phyloP scores from a whole-genome alignment of 169 alveolate genomes.

The Eimeria mitis region DNA sequence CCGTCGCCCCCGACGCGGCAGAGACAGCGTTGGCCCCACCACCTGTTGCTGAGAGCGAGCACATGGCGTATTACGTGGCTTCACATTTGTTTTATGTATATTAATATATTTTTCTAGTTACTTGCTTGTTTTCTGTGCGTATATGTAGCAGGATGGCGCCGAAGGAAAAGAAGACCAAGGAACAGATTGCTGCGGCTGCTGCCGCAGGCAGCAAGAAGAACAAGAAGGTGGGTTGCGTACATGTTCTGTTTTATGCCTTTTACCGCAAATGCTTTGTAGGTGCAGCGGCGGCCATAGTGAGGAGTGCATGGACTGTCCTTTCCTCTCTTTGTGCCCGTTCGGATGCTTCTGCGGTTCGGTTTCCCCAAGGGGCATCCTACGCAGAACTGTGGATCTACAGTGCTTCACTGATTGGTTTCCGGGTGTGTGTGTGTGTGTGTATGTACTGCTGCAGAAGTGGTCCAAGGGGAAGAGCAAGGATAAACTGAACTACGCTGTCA shows the following conservation, averaged over 20 bases:
- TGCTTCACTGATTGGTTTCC: neutral
- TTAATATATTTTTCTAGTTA: neutral
- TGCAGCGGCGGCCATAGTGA: no score
- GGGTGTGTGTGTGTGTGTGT: no score
- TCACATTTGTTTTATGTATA: neutral
- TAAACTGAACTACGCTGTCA: slow-evolving; percentile 97
- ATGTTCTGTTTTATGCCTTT: no score
- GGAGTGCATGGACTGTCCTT: no score
- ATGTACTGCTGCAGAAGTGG: slow-evolving; percentile 85
- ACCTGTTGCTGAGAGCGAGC: neutral
- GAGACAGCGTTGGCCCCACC: neutral
- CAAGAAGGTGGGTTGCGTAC: slow-evolving; percentile 84
- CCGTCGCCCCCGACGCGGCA: neutral
- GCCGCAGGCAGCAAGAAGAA: slow-evolving; percentile 86
- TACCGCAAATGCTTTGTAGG: no score
- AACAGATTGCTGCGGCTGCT: slow-evolving; percentile 88
- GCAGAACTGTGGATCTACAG: no score
- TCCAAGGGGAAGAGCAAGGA: slow-evolving; percentile 91
- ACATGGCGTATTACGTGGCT: neutral
- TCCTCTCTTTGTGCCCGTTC: no score
- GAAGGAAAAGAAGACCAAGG: slow-evolving; percentile 87
- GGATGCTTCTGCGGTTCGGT: no score
- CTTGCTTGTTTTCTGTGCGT: neutral
- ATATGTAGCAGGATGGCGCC: slow-evolving; percentile 79
- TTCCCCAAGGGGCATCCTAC: no score